Evolutionary conservation across 768 basidiomycete species (phyloP), one percentile per base, ranked within the genome.

Genomic region (Sporobolomyces roseus): DNA sequence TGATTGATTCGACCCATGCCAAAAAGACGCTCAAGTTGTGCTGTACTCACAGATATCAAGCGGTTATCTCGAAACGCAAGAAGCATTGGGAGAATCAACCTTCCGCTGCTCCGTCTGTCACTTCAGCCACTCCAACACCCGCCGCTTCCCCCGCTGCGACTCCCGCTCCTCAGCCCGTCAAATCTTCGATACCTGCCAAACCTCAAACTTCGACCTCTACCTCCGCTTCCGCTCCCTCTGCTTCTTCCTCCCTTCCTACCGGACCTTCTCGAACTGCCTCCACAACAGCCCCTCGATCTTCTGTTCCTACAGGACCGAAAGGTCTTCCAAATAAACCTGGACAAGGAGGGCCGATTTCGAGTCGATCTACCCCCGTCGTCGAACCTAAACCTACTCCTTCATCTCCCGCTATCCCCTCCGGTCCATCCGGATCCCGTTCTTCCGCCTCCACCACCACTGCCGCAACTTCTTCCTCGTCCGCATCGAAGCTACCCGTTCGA

Each of bases 31-130:
- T 33, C 41, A 3, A 10, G 25, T 4, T 30, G n/a, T 23, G 16
- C 43, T 4, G 4, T 14, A 0, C 23, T 27, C 30, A 29, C 64
- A 68, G 71, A 13, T 70, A 67, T 59, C 65, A 74, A 46, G 70
- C 68, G n/a, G 74, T 71, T 17, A 56, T 66, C 35, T 19, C 21
- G 36, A 75, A 71, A 38, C 54, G 59, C 29, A 48, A 64, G 41
- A 66, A 66, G 64, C 64, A 66, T 23, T 65, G 68, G 70, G 6
- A 56, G 41, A 61, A 68, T 48, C 30, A 51, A 14, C 64, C 64
- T 4, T 51, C 46, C 17, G 33, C 61, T 8, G 13, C 38, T 23
- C 43, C 38, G 14, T 16, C 49, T 2, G 19, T 61, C 7, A 27
- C 33, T 19, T 45, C 56, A 25, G 25, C 43, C 25, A 35, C 46